Evolutionary conservation across 257 asterid genomes (phyloP).

Genomic region (Nicotiana sylvestris): DNA sequence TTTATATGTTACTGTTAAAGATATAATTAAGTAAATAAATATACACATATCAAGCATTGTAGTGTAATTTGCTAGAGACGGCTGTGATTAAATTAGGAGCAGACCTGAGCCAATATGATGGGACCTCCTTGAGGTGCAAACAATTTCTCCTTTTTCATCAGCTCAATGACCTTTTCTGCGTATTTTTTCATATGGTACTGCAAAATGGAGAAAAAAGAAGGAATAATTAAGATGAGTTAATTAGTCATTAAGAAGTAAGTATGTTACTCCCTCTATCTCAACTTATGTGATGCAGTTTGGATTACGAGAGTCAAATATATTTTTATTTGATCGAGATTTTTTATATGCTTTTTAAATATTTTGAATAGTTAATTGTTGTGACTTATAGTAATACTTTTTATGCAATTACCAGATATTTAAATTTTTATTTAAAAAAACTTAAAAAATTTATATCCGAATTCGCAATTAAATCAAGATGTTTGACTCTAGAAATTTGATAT

Average conservation of each 20-base stretch:
- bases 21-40: neutral
- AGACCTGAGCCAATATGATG: constrained; percentile 82
- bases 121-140: constrained; percentile 99
- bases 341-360: too few species aligned
- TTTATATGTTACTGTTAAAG: neutral
- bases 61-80: neutral
- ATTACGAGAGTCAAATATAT: too few species aligned
- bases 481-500: too few species aligned
- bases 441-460: too few species aligned
- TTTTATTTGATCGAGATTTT: too few species aligned
- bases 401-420: too few species aligned
- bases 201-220: neutral
- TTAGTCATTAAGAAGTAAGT: neutral
- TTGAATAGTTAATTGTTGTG: too few species aligned
- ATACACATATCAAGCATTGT: neutral
- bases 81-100: neutral
- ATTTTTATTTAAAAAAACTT: too few species aligned
- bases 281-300: too few species aligned
- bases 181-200: constrained; percentile 76
- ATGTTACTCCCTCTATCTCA: too few species aligned
- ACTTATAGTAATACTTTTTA: too few species aligned
- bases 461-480: too few species aligned
- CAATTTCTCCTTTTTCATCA: constrained; percentile 63
- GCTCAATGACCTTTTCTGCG: constrained; percentile 43
- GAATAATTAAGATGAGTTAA: neutral